phyloP scores from a whole-genome alignment of 768 basidiomycete genomes.

The Auriscalpium vulgare region DNA sequence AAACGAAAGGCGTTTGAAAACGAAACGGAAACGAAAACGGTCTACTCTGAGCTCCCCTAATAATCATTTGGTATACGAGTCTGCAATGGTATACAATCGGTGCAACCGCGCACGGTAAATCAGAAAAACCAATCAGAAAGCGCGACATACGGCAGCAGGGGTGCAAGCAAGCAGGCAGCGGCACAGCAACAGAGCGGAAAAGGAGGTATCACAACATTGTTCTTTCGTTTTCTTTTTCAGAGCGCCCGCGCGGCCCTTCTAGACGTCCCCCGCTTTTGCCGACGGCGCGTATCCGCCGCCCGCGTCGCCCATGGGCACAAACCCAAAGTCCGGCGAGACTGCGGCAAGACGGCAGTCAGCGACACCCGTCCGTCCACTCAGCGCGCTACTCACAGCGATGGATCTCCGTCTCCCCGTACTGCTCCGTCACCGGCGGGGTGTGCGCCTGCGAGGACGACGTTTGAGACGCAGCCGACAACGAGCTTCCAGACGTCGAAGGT shows the following conservation, averaged over 20 bases:
- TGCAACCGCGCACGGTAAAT: background rate
- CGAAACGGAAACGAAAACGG: too few relatives aligned
- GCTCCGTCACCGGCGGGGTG: conserved; percentile 64
- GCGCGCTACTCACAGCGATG: conserved; percentile 64
- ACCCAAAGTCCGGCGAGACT: conserved; percentile 85
- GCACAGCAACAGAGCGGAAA: background rate
- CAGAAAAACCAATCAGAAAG: background rate
- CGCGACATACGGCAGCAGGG: background rate
- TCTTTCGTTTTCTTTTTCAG: too few relatives aligned
- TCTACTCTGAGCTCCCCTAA: too few relatives aligned
- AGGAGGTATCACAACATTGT: background rate
- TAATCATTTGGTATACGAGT: background rate
- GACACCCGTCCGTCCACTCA: conserved; percentile 3
- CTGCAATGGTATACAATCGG: background rate
- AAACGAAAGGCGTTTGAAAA: too few relatives aligned
- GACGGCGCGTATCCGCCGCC: conserved; percentile 6
- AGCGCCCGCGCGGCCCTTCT: conserved; percentile 5
- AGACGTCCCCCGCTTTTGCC: conserved; percentile 14
- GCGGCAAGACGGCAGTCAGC: conserved; percentile 31
- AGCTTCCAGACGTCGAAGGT: conserved; percentile 73
- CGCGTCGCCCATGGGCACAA: conserved; percentile 76
- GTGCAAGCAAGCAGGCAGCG: background rate
- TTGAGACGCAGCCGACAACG: conserved; percentile 68
- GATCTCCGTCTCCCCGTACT: conserved; percentile 66
- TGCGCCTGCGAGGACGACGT: conserved; percentile 76